These are phyloP conservation scores for Dicorynia guianensis DNA, from an alignment of 306 rosid species.

Conservation along the genomic window DNA sequence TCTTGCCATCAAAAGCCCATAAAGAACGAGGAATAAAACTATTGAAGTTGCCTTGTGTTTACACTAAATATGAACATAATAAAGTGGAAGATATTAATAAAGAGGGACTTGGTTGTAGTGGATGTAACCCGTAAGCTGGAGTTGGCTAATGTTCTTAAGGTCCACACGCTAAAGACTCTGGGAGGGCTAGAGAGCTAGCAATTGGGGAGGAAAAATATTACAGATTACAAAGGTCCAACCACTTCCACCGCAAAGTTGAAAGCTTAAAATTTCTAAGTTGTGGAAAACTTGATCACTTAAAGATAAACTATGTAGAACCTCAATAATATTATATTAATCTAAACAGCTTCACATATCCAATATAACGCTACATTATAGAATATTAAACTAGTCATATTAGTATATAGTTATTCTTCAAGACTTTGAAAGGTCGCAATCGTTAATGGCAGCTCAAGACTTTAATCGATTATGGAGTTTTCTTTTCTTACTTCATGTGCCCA, in stretches of 20 bases:
- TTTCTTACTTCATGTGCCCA: slow-evolving; percentile 52
- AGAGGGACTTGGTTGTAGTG: slow-evolving; percentile 29
- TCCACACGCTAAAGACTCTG: slow-evolving; percentile 67
- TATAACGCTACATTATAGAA: neutral
- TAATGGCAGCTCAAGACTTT: slow-evolving; percentile 50
- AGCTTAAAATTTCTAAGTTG: slow-evolving; percentile 26
- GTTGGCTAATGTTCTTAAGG: slow-evolving; percentile 41
- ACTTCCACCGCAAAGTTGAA: slow-evolving; percentile 63
- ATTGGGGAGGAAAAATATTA: slow-evolving; percentile 8
- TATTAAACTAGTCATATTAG: neutral
- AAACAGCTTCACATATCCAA: neutral
- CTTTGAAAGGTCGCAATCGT: slow-evolving; percentile 40
- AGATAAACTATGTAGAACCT: neutral
- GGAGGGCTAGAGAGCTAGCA: slow-evolving; percentile 15
- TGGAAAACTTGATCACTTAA: slow-evolving; percentile 44
- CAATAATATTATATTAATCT: neutral
- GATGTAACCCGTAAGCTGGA: slow-evolving; percentile 40
- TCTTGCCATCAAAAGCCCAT: neutral
- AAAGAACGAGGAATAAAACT: slow-evolving; percentile 17
- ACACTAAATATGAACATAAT: slow-evolving; percentile 43
- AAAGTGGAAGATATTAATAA: neutral
- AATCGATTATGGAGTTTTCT: neutral
- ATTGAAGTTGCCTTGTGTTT: slow-evolving; percentile 14
- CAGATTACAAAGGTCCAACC: slow-evolving; percentile 52
- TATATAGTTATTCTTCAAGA: slow-evolving; percentile 1